These are phyloP conservation scores for Hypoxylon lenormandii DNA, from an alignment of 495 filamentous ascomycete genomes.

Conservation along the genomic window DNA sequence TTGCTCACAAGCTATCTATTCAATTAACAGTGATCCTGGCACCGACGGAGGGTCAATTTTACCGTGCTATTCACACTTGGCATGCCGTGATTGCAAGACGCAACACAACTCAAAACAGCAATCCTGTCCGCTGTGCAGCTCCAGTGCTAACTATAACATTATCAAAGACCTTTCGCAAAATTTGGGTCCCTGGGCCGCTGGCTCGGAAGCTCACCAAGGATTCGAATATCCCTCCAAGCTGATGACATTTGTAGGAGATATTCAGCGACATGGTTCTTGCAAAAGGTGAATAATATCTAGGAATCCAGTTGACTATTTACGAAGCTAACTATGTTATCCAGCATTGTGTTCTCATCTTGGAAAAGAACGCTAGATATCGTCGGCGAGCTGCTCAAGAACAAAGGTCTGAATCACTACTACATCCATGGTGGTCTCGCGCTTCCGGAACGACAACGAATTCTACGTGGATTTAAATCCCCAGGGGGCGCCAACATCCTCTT, in stretches of 20 bases:
- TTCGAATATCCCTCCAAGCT: conserved; percentile 4
- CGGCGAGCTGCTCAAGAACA: conserved; percentile 29
- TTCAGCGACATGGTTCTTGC: not conserved
- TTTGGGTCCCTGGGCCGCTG: not conserved
- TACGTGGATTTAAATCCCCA: conserved; percentile 51
- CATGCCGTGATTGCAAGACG: not conserved
- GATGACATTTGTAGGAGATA: conserved; percentile 1
- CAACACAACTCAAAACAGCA: not conserved
- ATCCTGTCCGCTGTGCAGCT: not conserved
- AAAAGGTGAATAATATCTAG: conserved; percentile 52
- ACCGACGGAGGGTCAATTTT: conserved; percentile 6
- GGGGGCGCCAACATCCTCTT: conserved; percentile 52
- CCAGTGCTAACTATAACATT: not conserved
- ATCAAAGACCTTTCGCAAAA: not conserved
- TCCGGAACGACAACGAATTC: conserved; percentile 47
- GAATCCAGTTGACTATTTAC: too few relatives aligned
- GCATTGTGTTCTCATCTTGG: conserved; percentile 67
- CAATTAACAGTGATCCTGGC: not conserved
- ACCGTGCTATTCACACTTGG: not conserved
- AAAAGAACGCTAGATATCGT: conserved; percentile 61
- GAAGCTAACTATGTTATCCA: conserved; percentile 34
- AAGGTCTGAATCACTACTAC: conserved; percentile 49
- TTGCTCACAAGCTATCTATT: conserved; percentile 9
- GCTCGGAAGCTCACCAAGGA: not conserved
- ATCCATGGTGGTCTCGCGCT: conserved; percentile 56